Evolutionary conservation across 1,284 basidiomycete species (phyloP), one percentile per base, ranked within the genome.

Genomic region (Boletus semigastroideus): DNA sequence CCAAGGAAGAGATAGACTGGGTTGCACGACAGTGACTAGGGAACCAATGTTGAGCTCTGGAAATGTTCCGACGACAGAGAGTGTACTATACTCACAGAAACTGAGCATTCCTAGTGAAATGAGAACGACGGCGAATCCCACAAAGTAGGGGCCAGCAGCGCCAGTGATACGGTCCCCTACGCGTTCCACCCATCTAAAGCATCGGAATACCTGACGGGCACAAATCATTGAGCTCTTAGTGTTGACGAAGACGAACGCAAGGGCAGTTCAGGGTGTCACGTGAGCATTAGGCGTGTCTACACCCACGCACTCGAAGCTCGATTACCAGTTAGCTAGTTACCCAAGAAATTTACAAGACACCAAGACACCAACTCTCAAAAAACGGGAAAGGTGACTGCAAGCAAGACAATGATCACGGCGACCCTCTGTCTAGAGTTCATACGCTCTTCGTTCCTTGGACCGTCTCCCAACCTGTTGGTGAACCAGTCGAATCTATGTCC

Each of bases 71-170:
- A 16, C 16, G n/a, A 2, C 19, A 30, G 44, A 41, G 44, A 7
- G 33, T 13, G 33, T 9, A 7, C 25, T 25, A 25, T 17, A 78
- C 89, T 70, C 61, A 95, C 93, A 94, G 69, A 97, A 98, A 55
- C 83, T 86, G 55, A 92, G 60, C 0, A 82, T 77, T 22, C 92
- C 93, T 1, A 77, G 65, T 4, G 76, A 70, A 36, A 95, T 84
- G 40, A 98, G 78, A 7, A 84, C 59, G 57, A 87, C 76, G 14
- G 93, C 94, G 22, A 94, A 74, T 0, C 72, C 78, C 46, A 98
- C 82, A 69, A 98, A 98, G 61, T 90, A 80, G 0, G 94, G 94
- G 0, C 96, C 95, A 14, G 92, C 94, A 46, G 88, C 86, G 52
- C 94, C 93, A 0, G 93, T 97, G 38, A 96, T 59, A 63, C 79